Evolutionary conservation across 306 rosid species (phyloP), one percentile per base, ranked within the genome.

Genomic region (Benincasa hispida): DNA sequence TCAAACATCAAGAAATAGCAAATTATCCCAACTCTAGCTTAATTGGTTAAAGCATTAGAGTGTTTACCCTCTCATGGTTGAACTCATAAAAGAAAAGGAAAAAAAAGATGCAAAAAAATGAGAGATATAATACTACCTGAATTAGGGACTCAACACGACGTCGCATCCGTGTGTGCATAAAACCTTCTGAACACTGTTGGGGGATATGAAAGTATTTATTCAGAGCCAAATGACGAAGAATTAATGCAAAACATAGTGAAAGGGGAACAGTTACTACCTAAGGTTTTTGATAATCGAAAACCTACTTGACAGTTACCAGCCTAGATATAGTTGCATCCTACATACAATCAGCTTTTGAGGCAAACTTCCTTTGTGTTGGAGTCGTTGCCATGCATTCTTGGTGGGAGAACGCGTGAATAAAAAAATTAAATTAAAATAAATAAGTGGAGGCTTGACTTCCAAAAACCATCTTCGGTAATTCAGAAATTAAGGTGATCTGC

Each of bases 141-240:
- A 93, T 93, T 86, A 93, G 82, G 72, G 96, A 87, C 80, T 93
- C 98, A 85, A 93, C 97, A n/a, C 98, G 97, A 56, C 97, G 96
- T 21, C 98, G 87, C 98, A 93, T 93, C 85, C 98, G 81, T 34
- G 98, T 88, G 88, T 93, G 98, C 97, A 93, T 93, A 84, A 93
- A 93, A 68, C 98, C 97, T 86, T 91, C 98, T 0, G 97, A 93
- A 77, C 98, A 93, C 98, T 93, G 91, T 41, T 79, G 68, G 61
- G 47, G 56, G 77, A 83, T 74, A 42, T 42, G 78, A 48, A 78
- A 11, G 18, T 77, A 75, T 1, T 68, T 69, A 37, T 58, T 76
- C 56, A 41, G 41, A 61, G 76, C 81, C 21, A 50, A 67, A 61
- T 37, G 62, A 69, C 8, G 56, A 5, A 45, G 47, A 8, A 45